Conservation (phyloP, 169 alveolate genomes). For the Cryptosporidium canis region DNA sequence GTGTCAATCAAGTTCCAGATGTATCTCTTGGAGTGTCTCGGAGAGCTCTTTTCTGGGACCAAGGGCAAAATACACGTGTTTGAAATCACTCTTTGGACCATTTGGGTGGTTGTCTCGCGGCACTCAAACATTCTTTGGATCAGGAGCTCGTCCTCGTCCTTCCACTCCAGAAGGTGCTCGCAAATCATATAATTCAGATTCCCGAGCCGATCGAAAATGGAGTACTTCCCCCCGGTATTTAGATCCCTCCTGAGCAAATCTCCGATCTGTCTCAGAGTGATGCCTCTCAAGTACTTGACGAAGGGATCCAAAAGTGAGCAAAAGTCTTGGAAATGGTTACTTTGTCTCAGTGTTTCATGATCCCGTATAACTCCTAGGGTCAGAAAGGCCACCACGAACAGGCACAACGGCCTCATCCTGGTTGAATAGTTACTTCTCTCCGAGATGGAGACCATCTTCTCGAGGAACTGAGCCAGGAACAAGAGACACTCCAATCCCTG, state of each 20-base stretch:
- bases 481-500: not conserved
- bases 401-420: conserved; percentile 14
- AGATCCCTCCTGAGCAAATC: conserved; percentile 24
- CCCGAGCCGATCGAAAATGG: not conserved
- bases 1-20: conserved; percentile 66
- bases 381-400: not conserved
- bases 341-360: conserved; percentile 14
- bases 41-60: not conserved
- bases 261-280: not conserved
- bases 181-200: conserved; percentile 57
- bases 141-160: conserved; percentile 45
- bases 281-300: not conserved
- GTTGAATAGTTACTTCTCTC: not conserved
- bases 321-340: not conserved
- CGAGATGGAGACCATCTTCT: not conserved
- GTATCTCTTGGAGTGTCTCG: not conserved
- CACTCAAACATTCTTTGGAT: conserved; percentile 14
- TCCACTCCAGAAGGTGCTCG: conserved; percentile 57
- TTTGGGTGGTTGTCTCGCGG: not conserved
- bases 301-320: not conserved
- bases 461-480: conserved; percentile 19
- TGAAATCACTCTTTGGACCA: conserved; percentile 15
- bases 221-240: not conserved
- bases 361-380: not conserved
- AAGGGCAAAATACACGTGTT: conserved; percentile 14